Conservation (phyloP, 495 filamentous ascomycete species). For the Penicillium cosmopolitanum region DNA sequence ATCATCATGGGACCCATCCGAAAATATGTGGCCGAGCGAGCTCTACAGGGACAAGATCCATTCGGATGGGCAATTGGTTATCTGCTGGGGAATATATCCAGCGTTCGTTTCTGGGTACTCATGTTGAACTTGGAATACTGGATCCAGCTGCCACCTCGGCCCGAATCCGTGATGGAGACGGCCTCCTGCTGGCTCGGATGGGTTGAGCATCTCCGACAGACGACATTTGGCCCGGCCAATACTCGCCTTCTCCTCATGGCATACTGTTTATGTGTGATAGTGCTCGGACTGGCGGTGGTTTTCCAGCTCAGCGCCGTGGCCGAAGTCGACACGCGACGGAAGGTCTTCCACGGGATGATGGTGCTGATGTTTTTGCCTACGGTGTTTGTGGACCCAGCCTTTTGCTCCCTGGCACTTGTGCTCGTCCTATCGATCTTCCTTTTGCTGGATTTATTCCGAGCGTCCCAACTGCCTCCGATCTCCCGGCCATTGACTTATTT, state of each 20-base stretch:
- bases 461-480: constrained; percentile 86
- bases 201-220: constrained; percentile 60
- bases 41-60: constrained; percentile 74
- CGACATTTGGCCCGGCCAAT: constrained; percentile 72
- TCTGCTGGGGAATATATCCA: constrained; percentile 76
- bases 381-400: constrained; percentile 82
- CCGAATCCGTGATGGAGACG: constrained; percentile 31
- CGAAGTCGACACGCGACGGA: constrained; percentile 95
- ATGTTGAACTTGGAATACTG: constrained; percentile 69
- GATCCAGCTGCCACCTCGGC: constrained; percentile 70
- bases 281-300: constrained; percentile 71
- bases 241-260: constrained; percentile 75
- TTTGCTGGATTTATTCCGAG: constrained; percentile 84
- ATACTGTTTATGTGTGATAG: constrained; percentile 73
- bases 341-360: constrained; percentile 99
- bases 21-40: constrained; percentile 63
- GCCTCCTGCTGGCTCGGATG: constrained; percentile 54
- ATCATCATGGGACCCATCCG: constrained; percentile 75
- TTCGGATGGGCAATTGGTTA: constrained; percentile 93
- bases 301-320: constrained; percentile 68
- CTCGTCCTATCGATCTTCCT: constrained; percentile 81
- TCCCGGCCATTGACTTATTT: constrained; percentile 82
- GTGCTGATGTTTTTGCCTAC: constrained; percentile 91
- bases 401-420: constrained; percentile 73
- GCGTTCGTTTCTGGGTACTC: constrained; percentile 67